A percentile compares a stretch with the other conserved stretches of the same genome.
These are phyloP conservation scores for Aphanomyces euteiches DNA, from an alignment of 352 stramenopile species.

Conservation along the genomic window DNA sequence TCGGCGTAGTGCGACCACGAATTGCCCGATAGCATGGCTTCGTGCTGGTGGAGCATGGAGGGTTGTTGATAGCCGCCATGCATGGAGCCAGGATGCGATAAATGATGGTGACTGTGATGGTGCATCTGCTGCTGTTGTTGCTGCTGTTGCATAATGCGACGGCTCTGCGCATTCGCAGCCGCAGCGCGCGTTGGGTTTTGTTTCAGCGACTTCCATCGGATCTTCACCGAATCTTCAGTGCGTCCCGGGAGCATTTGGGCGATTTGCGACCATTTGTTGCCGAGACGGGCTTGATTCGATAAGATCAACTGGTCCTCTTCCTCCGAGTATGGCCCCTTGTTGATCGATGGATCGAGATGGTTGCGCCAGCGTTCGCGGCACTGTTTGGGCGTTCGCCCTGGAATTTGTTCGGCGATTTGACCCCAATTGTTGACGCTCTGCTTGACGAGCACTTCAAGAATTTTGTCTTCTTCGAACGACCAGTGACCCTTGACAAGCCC, in stretches of 20 bases:
- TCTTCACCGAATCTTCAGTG: conserved; percentile 93
- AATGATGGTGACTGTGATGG: conserved; percentile 52
- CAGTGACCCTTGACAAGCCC: conserved; percentile 94
- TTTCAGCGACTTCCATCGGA: conserved; percentile 87
- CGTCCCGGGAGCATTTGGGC: conserved; percentile 88
- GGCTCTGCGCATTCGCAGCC: conserved; percentile 55
- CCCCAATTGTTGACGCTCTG: conserved; percentile 91
- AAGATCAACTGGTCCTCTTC: conserved; percentile 94
- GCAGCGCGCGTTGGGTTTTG: conserved; percentile 79
- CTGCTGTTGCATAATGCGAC: neutral
- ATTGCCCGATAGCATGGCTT: conserved; percentile 50
- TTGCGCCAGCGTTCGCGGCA: conserved; percentile 90
- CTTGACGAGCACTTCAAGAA: conserved; percentile 87
- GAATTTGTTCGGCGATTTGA: conserved; percentile 89
- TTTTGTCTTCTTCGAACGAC: conserved; percentile 93
- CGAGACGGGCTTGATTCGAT: conserved; percentile 81
- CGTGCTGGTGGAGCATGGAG: conserved; percentile 35
- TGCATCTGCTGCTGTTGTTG: neutral
- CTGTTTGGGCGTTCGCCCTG: conserved; percentile 89
- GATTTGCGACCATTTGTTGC: conserved; percentile 97
- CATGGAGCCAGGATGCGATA: conserved; percentile 52
- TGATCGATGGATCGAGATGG: conserved; percentile 87
- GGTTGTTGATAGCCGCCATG: conserved; percentile 73
- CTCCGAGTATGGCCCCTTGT: conserved; percentile 93
- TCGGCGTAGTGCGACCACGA: conserved; percentile 28